Evolutionary conservation across 768 basidiomycete species (phyloP).

Genomic region (Collybia sordida): DNA sequence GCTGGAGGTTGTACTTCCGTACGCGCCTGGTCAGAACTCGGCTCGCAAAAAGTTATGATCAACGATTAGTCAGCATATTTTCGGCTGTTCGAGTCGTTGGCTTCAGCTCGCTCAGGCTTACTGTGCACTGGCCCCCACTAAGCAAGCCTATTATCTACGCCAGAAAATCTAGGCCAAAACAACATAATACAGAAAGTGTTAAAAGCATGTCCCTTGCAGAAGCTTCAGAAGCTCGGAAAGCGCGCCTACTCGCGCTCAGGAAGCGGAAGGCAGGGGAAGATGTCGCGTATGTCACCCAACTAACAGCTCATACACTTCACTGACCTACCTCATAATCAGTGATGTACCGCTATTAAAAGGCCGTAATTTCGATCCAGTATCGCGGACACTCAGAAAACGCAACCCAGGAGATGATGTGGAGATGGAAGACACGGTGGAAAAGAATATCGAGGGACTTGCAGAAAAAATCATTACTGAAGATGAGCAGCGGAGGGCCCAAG

Average conservation of each 20-base stretch:
- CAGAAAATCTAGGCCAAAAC: not conserved
- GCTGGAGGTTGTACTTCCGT: not conserved
- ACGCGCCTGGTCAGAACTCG: not conserved
- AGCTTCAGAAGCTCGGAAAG: slow-evolving; percentile 79
- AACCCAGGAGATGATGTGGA: slow-evolving; percentile 49
- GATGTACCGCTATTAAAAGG: slow-evolving; percentile 56
- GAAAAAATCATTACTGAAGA: slow-evolving; percentile 86
- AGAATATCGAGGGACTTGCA: slow-evolving; percentile 78
- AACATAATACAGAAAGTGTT: not conserved
- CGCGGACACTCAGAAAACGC: slow-evolving; percentile 74
- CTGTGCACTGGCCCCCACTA: too few relatives aligned
- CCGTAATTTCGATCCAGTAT: slow-evolving; percentile 91
- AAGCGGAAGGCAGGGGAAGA: slow-evolving; percentile 65
- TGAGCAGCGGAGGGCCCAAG: slow-evolving; percentile 79
- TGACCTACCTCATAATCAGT: slow-evolving; percentile 13
- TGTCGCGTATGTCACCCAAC: slow-evolving; percentile 34
- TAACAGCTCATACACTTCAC: not conserved
- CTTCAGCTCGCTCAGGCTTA: too few relatives aligned
- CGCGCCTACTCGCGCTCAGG: slow-evolving; percentile 74
- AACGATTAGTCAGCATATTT: slow-evolving; percentile 29
- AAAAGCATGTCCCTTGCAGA: slow-evolving; percentile 60
- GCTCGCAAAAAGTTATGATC: not conserved
- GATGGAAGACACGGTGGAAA: slow-evolving; percentile 86
- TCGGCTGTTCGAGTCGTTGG: not conserved
- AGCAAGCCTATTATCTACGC: too few relatives aligned